Percentiles rank a stretch among this genome's conserved stretches.
These are phyloP conservation scores for Trichoderma orchidacearum DNA, from an alignment of 495 filamentous ascomycete genomes.

Conservation along the genomic window DNA sequence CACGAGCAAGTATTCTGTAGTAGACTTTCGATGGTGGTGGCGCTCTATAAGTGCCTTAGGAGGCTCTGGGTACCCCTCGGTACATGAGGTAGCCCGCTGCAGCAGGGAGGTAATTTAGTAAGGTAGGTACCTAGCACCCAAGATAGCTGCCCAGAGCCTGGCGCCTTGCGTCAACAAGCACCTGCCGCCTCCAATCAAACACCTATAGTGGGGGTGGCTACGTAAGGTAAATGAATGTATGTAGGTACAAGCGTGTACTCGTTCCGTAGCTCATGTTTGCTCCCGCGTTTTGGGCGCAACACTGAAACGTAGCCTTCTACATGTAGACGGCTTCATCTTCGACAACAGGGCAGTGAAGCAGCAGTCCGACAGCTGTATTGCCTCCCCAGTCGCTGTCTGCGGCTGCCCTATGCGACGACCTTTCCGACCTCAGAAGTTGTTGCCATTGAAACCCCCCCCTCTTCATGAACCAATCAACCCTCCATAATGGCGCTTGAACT, in stretches of 20 bases:
- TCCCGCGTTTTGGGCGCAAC: background rate
- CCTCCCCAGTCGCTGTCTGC: background rate
- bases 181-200: background rate
- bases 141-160: background rate
- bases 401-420: background rate
- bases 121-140: background rate
- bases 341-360: background rate
- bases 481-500: conserved; percentile 59
- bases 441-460: conserved; percentile 11
- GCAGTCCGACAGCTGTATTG: background rate
- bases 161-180: background rate
- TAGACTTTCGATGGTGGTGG: no score
- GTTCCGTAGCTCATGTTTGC: background rate
- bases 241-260: no score
- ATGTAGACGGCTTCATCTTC: background rate
- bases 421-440: background rate
- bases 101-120: no score
- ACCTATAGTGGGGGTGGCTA: background rate
- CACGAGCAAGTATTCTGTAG: no score
- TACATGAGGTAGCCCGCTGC: no score
- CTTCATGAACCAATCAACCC: background rate
- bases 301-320: conserved; percentile 1
- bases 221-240: no score
- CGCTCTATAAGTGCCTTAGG: no score
- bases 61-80: no score